Conservation (phyloP, 1,284 basidiomycete genomes). For the Flammula alnicola region DNA sequence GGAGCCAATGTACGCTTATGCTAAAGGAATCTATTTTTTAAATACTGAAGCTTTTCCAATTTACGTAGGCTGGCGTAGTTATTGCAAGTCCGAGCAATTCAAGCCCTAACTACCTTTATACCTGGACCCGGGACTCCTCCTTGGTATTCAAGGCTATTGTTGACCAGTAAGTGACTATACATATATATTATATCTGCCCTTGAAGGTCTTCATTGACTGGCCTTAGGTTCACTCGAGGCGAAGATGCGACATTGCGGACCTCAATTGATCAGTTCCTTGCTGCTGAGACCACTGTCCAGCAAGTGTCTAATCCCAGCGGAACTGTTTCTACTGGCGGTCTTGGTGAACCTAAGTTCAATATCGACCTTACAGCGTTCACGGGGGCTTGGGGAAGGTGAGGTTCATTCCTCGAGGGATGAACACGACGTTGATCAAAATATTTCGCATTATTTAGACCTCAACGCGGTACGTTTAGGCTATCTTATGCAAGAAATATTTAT, state of each 20-base stretch:
- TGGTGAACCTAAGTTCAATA: constrained; percentile 70
- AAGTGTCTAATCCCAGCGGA: constrained; percentile 64
- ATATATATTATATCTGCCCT: not conserved
- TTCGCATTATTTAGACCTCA: constrained; percentile 50
- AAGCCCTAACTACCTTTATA: constrained; percentile 37
- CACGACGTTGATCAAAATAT: not conserved
- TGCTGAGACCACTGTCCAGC: constrained; percentile 52
- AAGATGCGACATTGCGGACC: constrained; percentile 42
- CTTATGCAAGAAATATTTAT: constrained; percentile 1
- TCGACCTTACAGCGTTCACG: constrained; percentile 54
- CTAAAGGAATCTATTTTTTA: not conserved
- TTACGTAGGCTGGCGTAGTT: constrained; percentile 10
- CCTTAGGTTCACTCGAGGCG: constrained; percentile 45
- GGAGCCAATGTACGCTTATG: constrained; percentile 51
- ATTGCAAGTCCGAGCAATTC: constrained; percentile 15
- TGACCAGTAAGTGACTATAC: constrained; percentile 42
- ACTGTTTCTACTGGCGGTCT: constrained; percentile 62
- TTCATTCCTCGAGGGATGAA: constrained; percentile 6
- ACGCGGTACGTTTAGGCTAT: constrained; percentile 45
- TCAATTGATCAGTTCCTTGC: constrained; percentile 56
- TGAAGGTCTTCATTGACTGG: not conserved
- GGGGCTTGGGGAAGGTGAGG: constrained; percentile 56
- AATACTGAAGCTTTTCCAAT: not conserved
- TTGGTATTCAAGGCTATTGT: constrained; percentile 41
- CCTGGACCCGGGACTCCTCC: constrained; percentile 59